phyloP scores from a whole-genome alignment of 805 yeast species.

The Wickerhamomyces xylosicus region DNA sequence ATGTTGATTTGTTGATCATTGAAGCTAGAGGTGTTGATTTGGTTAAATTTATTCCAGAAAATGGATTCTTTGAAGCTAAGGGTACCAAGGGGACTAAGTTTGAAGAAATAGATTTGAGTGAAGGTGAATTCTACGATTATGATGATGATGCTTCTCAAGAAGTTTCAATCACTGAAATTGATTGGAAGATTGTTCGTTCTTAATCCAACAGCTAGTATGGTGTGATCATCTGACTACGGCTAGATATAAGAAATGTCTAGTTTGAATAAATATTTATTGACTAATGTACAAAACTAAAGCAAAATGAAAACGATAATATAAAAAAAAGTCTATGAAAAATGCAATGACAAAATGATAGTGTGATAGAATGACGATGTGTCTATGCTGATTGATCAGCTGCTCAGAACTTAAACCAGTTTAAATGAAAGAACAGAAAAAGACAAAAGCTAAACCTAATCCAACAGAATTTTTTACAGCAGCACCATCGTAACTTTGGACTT shows the following conservation, averaged over 20 bases:
- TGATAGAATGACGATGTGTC: too few relatives aligned
- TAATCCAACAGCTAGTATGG: too few relatives aligned
- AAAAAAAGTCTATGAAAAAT: neutral
- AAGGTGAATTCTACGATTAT: conserved; percentile 90
- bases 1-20: conserved; percentile 47
- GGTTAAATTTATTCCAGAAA: conserved; percentile 50
- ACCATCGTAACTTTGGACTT: neutral
- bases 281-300: neutral
- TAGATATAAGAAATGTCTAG: too few relatives aligned
- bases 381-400: too few relatives aligned
- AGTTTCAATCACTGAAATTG: conserved; percentile 68
- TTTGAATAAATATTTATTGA: neutral
- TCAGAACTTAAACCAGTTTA: neutral
- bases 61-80: conserved; percentile 44
- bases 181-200: conserved; percentile 45
- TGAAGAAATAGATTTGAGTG: conserved; percentile 58
- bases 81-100: conserved; percentile 48
- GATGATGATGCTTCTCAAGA: conserved; percentile 78
- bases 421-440: neutral
- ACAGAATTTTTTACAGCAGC: neutral
- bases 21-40: conserved; percentile 85
- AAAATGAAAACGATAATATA: too few relatives aligned
- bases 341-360: neutral
- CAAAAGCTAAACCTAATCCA: neutral
- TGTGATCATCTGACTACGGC: too few relatives aligned